phyloP scores from a whole-genome alignment of 2,329 filamentous ascomycete species.

The Aspergillus novofumigatus region DNA sequence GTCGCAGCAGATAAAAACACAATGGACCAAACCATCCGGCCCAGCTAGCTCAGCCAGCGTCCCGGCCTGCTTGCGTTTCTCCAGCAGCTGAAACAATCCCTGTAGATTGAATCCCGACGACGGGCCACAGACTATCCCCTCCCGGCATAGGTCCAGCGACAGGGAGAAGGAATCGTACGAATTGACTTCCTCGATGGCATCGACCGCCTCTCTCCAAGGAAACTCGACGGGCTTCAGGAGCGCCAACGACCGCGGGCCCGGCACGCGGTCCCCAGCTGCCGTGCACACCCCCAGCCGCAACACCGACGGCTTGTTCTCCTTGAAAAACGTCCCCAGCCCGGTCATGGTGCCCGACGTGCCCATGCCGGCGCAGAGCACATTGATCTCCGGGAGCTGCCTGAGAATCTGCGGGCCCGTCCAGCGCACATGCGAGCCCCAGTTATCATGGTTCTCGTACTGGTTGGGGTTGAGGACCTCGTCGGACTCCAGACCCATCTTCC shows the following conservation, averaged over 20 bases:
- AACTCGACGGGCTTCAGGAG: slow-evolving; percentile 51
- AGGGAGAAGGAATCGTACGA: slow-evolving; percentile 52
- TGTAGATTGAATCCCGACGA: slow-evolving; percentile 58
- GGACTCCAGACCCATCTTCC: slow-evolving; percentile 40
- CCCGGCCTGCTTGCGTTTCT: slow-evolving; percentile 45
- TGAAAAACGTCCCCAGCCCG: slow-evolving; percentile 50
- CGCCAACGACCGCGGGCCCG: slow-evolving; percentile 54
- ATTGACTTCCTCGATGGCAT: slow-evolving; percentile 54
- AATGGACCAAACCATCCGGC: slow-evolving; percentile 46
- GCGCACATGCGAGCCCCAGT: slow-evolving; percentile 46
- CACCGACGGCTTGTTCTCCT: slow-evolving; percentile 41
- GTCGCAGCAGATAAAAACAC: slow-evolving; percentile 61
- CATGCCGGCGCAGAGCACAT: slow-evolving; percentile 54
- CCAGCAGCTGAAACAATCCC: slow-evolving; percentile 50
- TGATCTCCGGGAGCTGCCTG: slow-evolving; percentile 54
- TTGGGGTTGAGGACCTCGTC: slow-evolving; percentile 50
- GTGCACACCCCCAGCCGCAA: slow-evolving; percentile 50
- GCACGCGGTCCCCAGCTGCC: slow-evolving; percentile 53
- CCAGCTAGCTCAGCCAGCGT: slow-evolving; percentile 44
- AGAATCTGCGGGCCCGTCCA: slow-evolving; percentile 60
- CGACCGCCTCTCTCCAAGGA: slow-evolving; percentile 55
- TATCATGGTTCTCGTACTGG: slow-evolving; percentile 53
- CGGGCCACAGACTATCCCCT: slow-evolving; percentile 58
- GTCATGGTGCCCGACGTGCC: slow-evolving; percentile 54
- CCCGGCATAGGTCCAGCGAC: slow-evolving; percentile 52